Conservation (phyloP, 768 basidiomycete genomes). For the Mycena olivaceomarginata region DNA sequence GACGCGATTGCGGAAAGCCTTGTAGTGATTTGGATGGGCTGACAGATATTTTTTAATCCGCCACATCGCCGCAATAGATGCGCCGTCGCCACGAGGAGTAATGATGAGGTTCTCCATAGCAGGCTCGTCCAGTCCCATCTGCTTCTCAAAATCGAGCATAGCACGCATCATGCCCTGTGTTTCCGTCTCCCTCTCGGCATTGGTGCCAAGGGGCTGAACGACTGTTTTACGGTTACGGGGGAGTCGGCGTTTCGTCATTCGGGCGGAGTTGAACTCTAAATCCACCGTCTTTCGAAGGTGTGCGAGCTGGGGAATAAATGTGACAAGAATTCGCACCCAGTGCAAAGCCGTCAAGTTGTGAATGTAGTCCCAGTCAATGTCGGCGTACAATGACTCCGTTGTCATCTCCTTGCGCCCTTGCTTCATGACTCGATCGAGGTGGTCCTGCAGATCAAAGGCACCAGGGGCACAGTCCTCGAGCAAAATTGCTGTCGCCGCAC, state of each 20-base stretch:
- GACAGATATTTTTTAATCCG: slow-evolving; percentile 44
- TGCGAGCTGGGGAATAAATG: too few relatives aligned
- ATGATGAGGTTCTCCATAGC: slow-evolving; percentile 43
- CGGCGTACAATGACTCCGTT: slow-evolving; percentile 35
- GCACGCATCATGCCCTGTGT: slow-evolving; percentile 48
- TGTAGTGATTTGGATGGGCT: slow-evolving; percentile 42
- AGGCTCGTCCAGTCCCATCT: slow-evolving; percentile 46
- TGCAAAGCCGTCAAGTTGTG: slow-evolving; percentile 24
- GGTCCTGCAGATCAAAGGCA: slow-evolving; percentile 34
- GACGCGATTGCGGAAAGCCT: slow-evolving; percentile 45
- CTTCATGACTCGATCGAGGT: slow-evolving; percentile 36
- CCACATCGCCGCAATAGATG: slow-evolving; percentile 46
- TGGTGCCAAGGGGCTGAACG: slow-evolving; percentile 49
- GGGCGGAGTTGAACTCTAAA: slow-evolving; percentile 32
- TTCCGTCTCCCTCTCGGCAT: slow-evolving; percentile 46
- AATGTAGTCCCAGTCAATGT: slow-evolving; percentile 45
- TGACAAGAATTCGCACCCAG: too few relatives aligned
- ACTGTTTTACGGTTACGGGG: slow-evolving; percentile 41
- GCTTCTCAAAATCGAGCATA: slow-evolving; percentile 36
- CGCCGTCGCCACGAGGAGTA: slow-evolving; percentile 42
- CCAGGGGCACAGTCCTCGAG: background rate
- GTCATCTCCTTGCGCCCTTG: slow-evolving; percentile 45
- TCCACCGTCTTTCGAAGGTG: slow-evolving; percentile 41
- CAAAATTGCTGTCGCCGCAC: slow-evolving; percentile 44
- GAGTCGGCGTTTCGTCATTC: slow-evolving; percentile 46